Base-by-base conservation (phyloP, 2,329 filamentous ascomycete species). In the Diplocarpon mali region DNA sequence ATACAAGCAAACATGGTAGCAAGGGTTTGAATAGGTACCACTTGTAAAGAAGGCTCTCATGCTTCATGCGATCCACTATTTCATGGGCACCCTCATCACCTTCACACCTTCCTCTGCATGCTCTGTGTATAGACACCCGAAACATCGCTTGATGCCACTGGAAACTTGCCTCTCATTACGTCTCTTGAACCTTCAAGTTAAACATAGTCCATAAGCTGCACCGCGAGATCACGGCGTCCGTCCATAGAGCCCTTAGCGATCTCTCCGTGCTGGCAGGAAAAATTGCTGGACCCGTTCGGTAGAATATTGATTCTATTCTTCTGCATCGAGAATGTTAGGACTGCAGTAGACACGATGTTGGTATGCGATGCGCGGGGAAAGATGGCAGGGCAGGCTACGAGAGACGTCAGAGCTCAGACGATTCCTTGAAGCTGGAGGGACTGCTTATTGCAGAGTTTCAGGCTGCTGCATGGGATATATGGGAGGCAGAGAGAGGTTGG, bases 31-130 rank as follows among this genome's bases (percentile, higher is more conserved):
- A 48, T 4, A n/a, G n/a, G n/a, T n/a, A n/a, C n/a, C n/a, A n/a
- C 46, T 57, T 10, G 41, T 56, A 11, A 39, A 40, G 13, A 51
- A 51, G 30, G 56, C 46, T 1, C 15, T 58, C 17, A 53, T 48
- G 47, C 47, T 58, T 2, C 56, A 58, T 35, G 53, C 50, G 13
- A 54, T 56, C n/a, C 53, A 56, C 16, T 56, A 56, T 43, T 58
- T 51, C 28, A 54, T 58, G 51, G 42, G 48, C 14, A 44, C 40
- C 7, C 43, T 58, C 7, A 14, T 55, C 2, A 58, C 54, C 1
- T 53, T 58, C 45, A 48, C 51, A 8, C 30, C 48, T 2, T 38
- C 46, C 8, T 56, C 53, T 16, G 47, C 47, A 3, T 28, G 13
- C 4, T 35, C 42, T 10, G 42, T 57, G 24, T 51, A 46, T 35